Conservation (phyloP, 2,329 filamentous ascomycete genomes). For the Cytospora piceicola region DNA sequence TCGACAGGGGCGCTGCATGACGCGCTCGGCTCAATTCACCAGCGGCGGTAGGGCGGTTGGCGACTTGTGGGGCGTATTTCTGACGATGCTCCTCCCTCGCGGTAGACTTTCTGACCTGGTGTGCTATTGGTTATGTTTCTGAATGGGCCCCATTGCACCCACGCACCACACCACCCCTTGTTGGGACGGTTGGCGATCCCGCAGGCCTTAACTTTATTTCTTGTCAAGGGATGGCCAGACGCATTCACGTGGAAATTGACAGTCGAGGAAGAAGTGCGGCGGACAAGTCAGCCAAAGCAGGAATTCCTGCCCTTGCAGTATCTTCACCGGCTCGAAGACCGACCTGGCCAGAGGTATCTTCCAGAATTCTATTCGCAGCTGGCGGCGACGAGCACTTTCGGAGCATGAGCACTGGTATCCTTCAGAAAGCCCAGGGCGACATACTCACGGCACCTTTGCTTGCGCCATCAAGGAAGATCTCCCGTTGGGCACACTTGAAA, state of each 20-base stretch:
- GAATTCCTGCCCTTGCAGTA: neutral
- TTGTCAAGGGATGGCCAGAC: neutral
- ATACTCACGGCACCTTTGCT: neutral
- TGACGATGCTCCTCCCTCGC: neutral
- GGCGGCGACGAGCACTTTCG: neutral
- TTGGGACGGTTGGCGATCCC: no score
- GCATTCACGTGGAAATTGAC: neutral
- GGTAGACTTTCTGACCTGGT: neutral
- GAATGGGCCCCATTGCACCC: neutral
- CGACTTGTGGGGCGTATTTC: neutral
- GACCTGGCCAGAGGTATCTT: no score
- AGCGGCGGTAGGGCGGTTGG: neutral
- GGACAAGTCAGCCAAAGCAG: neutral
- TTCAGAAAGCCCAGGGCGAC: no score
- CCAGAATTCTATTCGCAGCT: neutral
- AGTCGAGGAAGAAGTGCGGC: neutral
- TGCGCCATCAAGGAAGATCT: neutral
- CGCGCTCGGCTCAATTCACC: neutral
- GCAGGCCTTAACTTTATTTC: neutral
- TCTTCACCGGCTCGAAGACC: neutral
- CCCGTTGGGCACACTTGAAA: no score
- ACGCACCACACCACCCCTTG: no score
- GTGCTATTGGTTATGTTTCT: neutral
- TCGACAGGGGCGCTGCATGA: neutral
- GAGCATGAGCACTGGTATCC: neutral